A percentile compares a stretch with the other conserved stretches of the same genome.
Conservation (phyloP, 768 basidiomycete species). For the Naematelia encephala region DNA sequence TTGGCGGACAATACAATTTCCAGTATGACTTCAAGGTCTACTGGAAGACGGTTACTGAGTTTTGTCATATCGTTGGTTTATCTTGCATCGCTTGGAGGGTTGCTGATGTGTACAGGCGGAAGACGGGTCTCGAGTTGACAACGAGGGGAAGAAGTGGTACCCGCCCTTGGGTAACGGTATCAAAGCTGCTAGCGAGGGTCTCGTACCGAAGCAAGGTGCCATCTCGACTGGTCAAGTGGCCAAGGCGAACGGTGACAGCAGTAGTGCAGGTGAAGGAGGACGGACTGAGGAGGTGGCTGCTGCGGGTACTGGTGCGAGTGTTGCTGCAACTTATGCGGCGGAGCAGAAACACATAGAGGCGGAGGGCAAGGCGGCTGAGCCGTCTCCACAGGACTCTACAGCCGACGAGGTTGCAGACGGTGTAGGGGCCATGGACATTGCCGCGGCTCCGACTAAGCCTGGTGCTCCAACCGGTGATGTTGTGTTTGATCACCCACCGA, state of each 20-base stretch:
- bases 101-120: constrained; percentile 24
- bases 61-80: constrained; percentile 30
- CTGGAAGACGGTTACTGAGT: constrained; percentile 75
- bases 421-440: constrained; percentile 11
- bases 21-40: constrained; percentile 71
- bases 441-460: constrained; percentile 31
- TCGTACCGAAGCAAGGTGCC: constrained; percentile 27
- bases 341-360: constrained; percentile 2
- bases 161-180: constrained; percentile 48
- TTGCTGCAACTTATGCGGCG: background rate
- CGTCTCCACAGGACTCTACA: background rate
- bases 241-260: constrained; percentile 3
- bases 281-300: background rate
- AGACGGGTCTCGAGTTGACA: constrained; percentile 44
- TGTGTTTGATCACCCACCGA: constrained; percentile 48
- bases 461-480: constrained; percentile 43
- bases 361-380: background rate
- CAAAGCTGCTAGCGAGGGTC: constrained; percentile 40
- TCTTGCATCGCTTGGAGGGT: background rate
- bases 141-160: constrained; percentile 35
- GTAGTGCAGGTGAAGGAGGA: background rate
- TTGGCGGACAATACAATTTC: constrained; percentile 71
- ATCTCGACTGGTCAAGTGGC: constrained; percentile 25
- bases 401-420: constrained; percentile 10
- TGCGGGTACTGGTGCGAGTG: background rate